Conservation (phyloP, 2,329 filamentous ascomycete genomes). For the Westerdykella aurantiaca region DNA sequence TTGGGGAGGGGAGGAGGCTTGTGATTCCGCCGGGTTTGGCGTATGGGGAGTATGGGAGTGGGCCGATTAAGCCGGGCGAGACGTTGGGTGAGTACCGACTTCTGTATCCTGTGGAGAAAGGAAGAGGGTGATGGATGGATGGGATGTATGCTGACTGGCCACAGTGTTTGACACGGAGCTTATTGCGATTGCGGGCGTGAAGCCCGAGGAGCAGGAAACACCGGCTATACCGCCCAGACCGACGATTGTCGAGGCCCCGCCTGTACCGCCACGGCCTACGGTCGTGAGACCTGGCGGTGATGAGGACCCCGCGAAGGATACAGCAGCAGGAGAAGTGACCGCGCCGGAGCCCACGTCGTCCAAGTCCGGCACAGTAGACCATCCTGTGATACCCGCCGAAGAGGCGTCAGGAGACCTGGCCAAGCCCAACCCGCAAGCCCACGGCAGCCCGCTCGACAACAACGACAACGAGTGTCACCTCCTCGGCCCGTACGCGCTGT, state of each 20-base stretch:
- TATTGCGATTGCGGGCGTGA: slow-evolving; percentile 63
- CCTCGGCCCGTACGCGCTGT: slow-evolving; percentile 80
- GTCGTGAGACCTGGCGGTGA: neutral
- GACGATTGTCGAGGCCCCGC: slow-evolving; percentile 8
- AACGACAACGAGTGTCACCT: slow-evolving; percentile 71
- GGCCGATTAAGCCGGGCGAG: slow-evolving; percentile 71
- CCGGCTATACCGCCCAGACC: slow-evolving; percentile 7
- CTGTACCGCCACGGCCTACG: too few relatives aligned
- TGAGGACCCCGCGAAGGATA: slow-evolving; percentile 7
- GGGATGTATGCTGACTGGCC: slow-evolving; percentile 9
- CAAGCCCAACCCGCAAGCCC: slow-evolving; percentile 12
- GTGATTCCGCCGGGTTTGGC: slow-evolving; percentile 83
- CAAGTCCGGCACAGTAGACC: neutral
- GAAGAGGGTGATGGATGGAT: slow-evolving; percentile 1
- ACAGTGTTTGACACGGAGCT: slow-evolving; percentile 88
- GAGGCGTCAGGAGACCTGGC: slow-evolving; percentile 8
- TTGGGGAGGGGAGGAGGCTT: slow-evolving; percentile 82
- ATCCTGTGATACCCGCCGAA: slow-evolving; percentile 3
- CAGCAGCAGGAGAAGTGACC: neutral
- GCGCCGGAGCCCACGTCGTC: neutral
- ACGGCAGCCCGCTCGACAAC: slow-evolving; percentile 32
- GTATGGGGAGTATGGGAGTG: slow-evolving; percentile 70
- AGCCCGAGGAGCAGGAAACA: slow-evolving; percentile 11
- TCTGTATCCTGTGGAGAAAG: slow-evolving; percentile 3
- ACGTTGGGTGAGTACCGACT: slow-evolving; percentile 61